These are phyloP conservation scores for Pharnaceum exiguum DNA, from an alignment of 148 eudicot species.

Conservation along the genomic window DNA sequence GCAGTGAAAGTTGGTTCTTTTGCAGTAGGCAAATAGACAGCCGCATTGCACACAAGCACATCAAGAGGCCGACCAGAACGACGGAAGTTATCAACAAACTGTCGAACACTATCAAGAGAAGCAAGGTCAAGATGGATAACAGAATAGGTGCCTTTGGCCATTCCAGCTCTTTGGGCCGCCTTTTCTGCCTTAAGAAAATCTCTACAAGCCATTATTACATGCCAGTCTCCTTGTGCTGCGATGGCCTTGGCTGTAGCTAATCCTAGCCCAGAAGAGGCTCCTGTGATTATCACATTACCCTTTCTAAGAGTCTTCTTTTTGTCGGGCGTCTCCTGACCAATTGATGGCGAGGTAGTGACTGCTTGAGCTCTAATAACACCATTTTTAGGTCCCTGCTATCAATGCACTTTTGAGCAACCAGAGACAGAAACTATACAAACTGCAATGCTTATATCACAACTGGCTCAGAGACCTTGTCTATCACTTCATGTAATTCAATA, in stretches of 20 bases:
- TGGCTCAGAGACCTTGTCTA: neutral
- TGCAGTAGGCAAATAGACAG: conserved; percentile 44
- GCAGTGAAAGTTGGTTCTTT: conserved; percentile 38
- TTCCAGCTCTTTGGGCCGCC: conserved; percentile 78
- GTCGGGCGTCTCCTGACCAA: conserved; percentile 36
- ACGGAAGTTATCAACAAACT: conserved; percentile 61
- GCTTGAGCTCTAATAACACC: conserved; percentile 51
- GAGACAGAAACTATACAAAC: neutral
- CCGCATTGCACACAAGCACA: conserved; percentile 79
- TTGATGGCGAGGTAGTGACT: conserved; percentile 44
- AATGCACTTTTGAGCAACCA: neutral
- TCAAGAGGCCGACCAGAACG: conserved; percentile 63
- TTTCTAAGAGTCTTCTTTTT: conserved; percentile 72
- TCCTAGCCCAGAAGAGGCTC: conserved; percentile 93
- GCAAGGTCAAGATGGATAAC: conserved; percentile 60
- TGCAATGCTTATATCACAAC: too few species aligned
- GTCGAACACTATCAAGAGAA: conserved; percentile 69
- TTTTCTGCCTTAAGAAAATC: conserved; percentile 87
- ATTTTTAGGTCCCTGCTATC: conserved; percentile 27
- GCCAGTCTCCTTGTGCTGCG: conserved; percentile 71
- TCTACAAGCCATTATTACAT: conserved; percentile 85
- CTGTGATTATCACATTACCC: conserved; percentile 80
- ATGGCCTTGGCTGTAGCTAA: conserved; percentile 88
- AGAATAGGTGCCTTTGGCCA: conserved; percentile 62
- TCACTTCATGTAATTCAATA: too few species aligned